Evolutionary conservation across 768 basidiomycete species (phyloP).

Genomic region (Tylopilus sp.): DNA sequence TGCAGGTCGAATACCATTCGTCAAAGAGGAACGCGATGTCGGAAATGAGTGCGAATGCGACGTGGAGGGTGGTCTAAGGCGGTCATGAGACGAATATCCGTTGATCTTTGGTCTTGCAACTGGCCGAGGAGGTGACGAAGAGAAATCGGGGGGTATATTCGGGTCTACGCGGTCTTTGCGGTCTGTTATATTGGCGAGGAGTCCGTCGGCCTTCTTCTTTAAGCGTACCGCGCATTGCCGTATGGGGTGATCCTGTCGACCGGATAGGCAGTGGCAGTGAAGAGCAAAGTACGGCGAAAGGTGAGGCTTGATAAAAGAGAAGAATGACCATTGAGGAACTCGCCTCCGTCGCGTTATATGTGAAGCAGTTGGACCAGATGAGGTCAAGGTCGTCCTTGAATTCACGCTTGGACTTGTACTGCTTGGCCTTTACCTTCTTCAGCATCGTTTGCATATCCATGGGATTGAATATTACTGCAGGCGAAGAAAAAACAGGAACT

Average conservation of each 20-base stretch:
- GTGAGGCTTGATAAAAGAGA: not conserved
- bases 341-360: constrained; percentile 89
- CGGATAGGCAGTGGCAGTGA: not conserved
- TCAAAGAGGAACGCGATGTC: constrained; percentile 7
- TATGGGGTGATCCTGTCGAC: constrained; percentile 77
- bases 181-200: constrained; percentile 88
- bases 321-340: constrained; percentile 28
- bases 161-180: constrained; percentile 78
- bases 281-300: not conserved
- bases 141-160: constrained; percentile 50
- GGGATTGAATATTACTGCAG: constrained; percentile 82
- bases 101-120: constrained; percentile 45
- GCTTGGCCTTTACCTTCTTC: constrained; percentile 88
- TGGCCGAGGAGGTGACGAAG: constrained; percentile 23
- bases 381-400: constrained; percentile 93
- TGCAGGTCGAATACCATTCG: constrained; percentile 18
- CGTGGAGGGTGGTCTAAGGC: constrained; percentile 23
- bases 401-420: constrained; percentile 91
- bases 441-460: constrained; percentile 96
- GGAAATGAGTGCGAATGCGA: constrained; percentile 9
- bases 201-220: constrained; percentile 77
- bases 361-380: constrained; percentile 95
- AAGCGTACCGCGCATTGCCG: constrained; percentile 79
- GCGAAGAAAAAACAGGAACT: not conserved
- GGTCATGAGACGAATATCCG: constrained; percentile 32